Percentiles rank a stretch among this genome's conserved stretches.
Conservation (phyloP, 2,329 filamentous ascomycete species). For the Tolypocladium ovalisporum region DNA sequence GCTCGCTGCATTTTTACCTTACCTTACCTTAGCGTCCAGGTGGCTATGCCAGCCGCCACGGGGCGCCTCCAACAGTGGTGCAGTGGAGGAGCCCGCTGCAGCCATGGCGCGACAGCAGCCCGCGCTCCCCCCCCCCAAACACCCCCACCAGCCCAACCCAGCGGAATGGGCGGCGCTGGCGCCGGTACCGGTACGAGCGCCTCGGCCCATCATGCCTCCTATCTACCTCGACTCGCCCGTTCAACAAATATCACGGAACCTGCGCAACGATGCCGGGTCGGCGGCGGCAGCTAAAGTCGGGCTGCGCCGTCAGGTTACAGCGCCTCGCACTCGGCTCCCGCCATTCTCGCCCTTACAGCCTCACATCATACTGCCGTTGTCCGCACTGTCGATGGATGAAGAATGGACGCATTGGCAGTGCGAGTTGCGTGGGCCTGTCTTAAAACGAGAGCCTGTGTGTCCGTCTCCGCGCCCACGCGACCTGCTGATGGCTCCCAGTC, state of each 20-base stretch:
- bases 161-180: background rate
- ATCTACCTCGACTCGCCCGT: background rate
- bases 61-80: background rate
- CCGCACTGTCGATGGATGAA: background rate
- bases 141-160: background rate
- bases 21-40: background rate
- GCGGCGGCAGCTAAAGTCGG: background rate
- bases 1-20: background rate
- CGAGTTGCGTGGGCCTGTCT: background rate
- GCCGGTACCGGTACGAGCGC: background rate
- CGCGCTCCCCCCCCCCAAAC: background rate
- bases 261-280: background rate
- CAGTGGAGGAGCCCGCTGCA: background rate
- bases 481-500: background rate
- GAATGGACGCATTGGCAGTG: background rate
- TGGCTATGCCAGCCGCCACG: background rate
- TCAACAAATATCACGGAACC: background rate
- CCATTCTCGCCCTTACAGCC: background rate
- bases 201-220: background rate
- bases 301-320: background rate
- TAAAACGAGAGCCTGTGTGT: background rate
- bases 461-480: background rate
- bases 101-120: background rate
- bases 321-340: background rate
- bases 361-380: background rate